Conservation (phyloP, 179 eudicot genomes). For the Camellia oleifera region DNA sequence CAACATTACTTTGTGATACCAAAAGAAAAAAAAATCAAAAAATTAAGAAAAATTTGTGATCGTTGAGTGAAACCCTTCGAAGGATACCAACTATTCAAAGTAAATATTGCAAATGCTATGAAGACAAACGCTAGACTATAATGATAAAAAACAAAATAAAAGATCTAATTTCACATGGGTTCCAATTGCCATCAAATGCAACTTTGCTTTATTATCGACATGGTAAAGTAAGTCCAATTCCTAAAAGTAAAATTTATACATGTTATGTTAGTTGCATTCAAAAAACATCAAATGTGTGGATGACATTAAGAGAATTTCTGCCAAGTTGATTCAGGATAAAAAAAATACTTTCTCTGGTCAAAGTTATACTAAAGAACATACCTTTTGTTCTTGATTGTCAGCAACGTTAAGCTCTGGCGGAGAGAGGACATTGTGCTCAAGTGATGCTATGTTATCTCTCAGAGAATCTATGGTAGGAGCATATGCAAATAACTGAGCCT, state of each 20-base stretch:
- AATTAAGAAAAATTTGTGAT: too few relatives aligned
- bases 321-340: background rate
- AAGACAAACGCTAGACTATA: background rate
- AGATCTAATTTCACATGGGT: background rate
- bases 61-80: background rate
- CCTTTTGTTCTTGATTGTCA: conserved; percentile 39
- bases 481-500: conserved; percentile 60
- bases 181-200: background rate
- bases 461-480: conserved; percentile 59
- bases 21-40: too few relatives aligned
- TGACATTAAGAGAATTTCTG: conserved; percentile 9
- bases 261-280: background rate
- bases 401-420: conserved; percentile 35
- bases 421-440: conserved; percentile 53
- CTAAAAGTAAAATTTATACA: background rate
- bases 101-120: background rate
- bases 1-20: too few relatives aligned
- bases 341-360: background rate
- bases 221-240: background rate
- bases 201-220: background rate
- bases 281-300: background rate
- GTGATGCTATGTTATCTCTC: conserved; percentile 52
- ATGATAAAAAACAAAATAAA: background rate
- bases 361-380: conserved; percentile 12
- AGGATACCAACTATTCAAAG: background rate